Evolutionary conservation across 768 basidiomycete species (phyloP), one percentile per base, ranked within the genome.

Genomic region (Wakefieldia striispora): DNA sequence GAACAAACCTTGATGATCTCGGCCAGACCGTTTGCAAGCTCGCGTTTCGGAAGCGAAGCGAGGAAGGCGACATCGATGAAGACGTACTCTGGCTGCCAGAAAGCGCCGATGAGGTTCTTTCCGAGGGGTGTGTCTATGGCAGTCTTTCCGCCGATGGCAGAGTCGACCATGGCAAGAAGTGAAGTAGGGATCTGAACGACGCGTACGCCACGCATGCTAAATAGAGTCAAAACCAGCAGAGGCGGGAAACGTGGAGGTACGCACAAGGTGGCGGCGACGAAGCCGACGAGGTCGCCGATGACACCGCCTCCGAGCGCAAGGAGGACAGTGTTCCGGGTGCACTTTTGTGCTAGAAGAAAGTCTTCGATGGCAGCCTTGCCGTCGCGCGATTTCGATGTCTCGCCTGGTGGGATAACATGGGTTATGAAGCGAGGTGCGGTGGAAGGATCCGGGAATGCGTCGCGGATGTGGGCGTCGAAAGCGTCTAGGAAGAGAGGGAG

Each of bases 21-120:
- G 1, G 97, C 95, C 88, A 99, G 95, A 33, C 97, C 95, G 62
- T 98, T 98, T n/a, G 91, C 89, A 54, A 98, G 92, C 67, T 98
- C 97, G 46, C 95, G 78, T 27, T 83, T 70, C 0, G 95, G 95
- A 2, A 99, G 83, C 1, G 91, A 94, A 62, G 94, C 91, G 49
- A 99, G 81, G 77, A 97, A 95, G 2, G 95, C 88, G 21, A 91
- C 88, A 66, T 99, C 97, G 57, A 97, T 95, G 72, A 99, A 99
- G 64, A 98, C 87, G 74, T 87, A 97, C 60, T 89, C 83, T 0
- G 97, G 97, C 70, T 98, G 95, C 91, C 93, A 94, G 76, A 98
- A 99, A 5, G 95, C 89, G 50, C 97, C 97, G 57, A 99, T 92
- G 57, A 98, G 80, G 70, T 99, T 99, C 75, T 99, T 99, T 47